A percentile compares a stretch with the other conserved stretches of the same genome.
Conservation (phyloP, 2,329 filamentous ascomycete species). For the Gliomastix tumulicola region DNA sequence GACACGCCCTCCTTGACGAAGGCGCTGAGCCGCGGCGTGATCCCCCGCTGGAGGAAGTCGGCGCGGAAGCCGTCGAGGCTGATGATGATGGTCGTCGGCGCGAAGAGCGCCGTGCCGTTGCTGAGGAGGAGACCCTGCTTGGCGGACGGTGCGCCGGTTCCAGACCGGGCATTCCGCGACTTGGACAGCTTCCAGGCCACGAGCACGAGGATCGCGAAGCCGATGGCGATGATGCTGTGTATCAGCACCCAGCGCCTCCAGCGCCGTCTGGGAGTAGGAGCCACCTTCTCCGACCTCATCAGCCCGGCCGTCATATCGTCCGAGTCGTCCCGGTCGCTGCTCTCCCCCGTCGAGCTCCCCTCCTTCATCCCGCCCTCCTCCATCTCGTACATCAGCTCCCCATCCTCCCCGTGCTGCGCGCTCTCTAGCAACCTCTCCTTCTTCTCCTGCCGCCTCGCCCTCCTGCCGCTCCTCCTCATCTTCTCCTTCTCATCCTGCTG, state of each 20-base stretch:
- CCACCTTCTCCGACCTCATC: constrained; percentile 37
- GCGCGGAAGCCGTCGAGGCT: constrained; percentile 94
- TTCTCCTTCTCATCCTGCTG: constrained; percentile 17
- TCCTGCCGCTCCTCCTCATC: constrained; percentile 24
- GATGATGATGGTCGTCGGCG: constrained; percentile 86
- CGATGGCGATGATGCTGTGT: constrained; percentile 41
- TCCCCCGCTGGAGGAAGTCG: constrained; percentile 76
- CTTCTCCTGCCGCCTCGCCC: constrained; percentile 44
- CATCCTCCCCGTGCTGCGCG: constrained; percentile 58
- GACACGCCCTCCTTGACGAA: constrained; percentile 81
- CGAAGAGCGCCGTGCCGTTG: constrained; percentile 87
- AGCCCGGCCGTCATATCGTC: constrained; percentile 46
- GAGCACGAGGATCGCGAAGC: constrained; percentile 48
- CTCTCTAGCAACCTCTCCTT: constrained; percentile 43
- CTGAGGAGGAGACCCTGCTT: constrained; percentile 35
- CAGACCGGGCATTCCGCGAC: too few species aligned
- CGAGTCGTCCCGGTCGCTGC: constrained; percentile 54
- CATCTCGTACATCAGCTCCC: constrained; percentile 82
- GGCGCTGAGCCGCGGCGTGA: constrained; percentile 75
- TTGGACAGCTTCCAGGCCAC: constrained; percentile 53
- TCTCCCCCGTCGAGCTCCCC: constrained; percentile 56
- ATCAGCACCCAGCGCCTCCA: constrained; percentile 50
- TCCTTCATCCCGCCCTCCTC: constrained; percentile 71
- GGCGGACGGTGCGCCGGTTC: constrained; percentile 18
- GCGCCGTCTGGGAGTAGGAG: too few species aligned